Conservation (phyloP, 2,329 filamentous ascomycete genomes). For the Aureobasidium uvarum region DNA sequence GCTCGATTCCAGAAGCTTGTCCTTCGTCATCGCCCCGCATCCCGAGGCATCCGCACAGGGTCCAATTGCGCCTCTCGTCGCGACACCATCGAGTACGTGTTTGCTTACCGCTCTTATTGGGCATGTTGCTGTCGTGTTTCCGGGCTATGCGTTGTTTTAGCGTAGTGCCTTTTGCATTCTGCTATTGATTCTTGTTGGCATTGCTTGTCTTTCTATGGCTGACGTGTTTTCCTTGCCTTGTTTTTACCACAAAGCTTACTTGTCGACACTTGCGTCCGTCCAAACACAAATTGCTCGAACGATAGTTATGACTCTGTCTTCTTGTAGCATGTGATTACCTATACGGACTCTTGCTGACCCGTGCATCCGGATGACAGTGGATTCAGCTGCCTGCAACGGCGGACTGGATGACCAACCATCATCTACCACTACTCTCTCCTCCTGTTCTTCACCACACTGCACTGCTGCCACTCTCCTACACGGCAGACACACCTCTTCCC, state of each 20-base stretch:
- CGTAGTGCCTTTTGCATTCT: background rate
- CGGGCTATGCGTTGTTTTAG: background rate
- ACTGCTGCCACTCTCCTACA: background rate
- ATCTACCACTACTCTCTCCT: background rate
- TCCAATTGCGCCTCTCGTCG: slow-evolving; percentile 5
- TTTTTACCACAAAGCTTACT: slow-evolving; percentile 14
- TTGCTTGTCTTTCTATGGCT: slow-evolving; percentile 9
- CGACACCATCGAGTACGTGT: slow-evolving; percentile 19
- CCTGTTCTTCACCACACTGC: background rate
- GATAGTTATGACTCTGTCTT: slow-evolving; percentile 7
- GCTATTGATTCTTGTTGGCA: background rate
- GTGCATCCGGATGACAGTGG: slow-evolving; percentile 29
- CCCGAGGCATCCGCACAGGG: background rate
- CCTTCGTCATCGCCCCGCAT: slow-evolving; percentile 16
- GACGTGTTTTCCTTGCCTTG: background rate
- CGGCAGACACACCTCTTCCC: background rate
- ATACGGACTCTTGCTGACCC: slow-evolving; percentile 20
- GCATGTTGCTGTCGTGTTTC: background rate
- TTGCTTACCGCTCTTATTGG: background rate
- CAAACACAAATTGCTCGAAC: slow-evolving; percentile 10
- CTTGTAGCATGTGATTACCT: slow-evolving; percentile 18
- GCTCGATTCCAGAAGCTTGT: slow-evolving; percentile 2
- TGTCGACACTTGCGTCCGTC: slow-evolving; percentile 7
- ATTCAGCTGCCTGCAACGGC: slow-evolving; percentile 9
- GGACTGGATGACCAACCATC: background rate